These are phyloP conservation scores for Hymenoscyphus fraxineus DNA, from an alignment of 2,329 filamentous ascomycete species.

Conservation along the genomic window DNA sequence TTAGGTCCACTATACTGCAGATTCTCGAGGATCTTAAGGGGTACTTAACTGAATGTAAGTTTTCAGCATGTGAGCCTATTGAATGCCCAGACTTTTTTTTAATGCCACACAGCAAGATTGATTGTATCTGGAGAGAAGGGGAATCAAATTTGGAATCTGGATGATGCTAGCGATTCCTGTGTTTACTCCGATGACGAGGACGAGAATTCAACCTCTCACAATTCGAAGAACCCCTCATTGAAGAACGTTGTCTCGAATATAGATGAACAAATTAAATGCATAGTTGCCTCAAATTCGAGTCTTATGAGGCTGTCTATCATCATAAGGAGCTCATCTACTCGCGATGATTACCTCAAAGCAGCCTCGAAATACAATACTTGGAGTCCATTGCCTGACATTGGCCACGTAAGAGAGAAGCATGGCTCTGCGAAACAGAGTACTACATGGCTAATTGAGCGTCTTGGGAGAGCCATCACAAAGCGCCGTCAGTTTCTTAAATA, in stretches of 20 bases:
- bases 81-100: neutral
- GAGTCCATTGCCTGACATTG: conserved; percentile 21
- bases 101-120: conserved; percentile 9
- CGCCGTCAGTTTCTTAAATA: conserved; percentile 34
- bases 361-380: conserved; percentile 20
- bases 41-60: conserved; percentile 21
- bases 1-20: conserved; percentile 20
- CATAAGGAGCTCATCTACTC: conserved; percentile 23
- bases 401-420: conserved; percentile 28
- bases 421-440: conserved; percentile 15
- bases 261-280: conserved; percentile 22
- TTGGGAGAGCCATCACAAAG: conserved; percentile 34
- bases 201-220: no score
- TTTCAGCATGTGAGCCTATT: neutral
- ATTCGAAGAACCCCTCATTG: neutral
- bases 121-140: conserved; percentile 20
- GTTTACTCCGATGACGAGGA: conserved; percentile 14
- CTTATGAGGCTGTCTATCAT: conserved; percentile 29
- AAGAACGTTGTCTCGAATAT: conserved; percentile 19
- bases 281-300: conserved; percentile 20
- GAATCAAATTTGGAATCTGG: conserved; percentile 20
- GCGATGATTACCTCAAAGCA: conserved; percentile 30
- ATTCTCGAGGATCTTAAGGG: conserved; percentile 23
- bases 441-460: conserved; percentile 26
- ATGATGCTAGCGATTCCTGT: conserved; percentile 14